phyloP scores from a whole-genome alignment of 768 basidiomycete species.

The Leccinellum luteum region DNA sequence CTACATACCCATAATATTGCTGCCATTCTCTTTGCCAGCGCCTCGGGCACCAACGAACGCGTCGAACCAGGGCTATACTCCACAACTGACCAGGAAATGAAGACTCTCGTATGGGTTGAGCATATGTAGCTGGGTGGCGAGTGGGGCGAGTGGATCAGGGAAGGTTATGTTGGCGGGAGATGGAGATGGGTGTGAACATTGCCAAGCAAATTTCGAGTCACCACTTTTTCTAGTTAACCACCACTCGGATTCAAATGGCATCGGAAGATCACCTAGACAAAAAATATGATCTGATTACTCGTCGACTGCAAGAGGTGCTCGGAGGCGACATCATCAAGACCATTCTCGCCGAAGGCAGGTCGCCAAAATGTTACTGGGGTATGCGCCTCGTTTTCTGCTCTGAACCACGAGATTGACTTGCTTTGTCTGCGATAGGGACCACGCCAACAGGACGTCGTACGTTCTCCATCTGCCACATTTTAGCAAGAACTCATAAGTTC shows the following conservation, averaged over 20 bases:
- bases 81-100: no score
- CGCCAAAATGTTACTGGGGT: conserved; percentile 93
- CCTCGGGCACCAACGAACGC: no score
- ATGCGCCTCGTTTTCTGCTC: conserved; percentile 18
- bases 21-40: no score
- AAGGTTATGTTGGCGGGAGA: no score
- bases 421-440: conserved; percentile 54
- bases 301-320: conserved; percentile 83
- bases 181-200: no score
- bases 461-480: conserved; percentile 29
- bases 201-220: no score
- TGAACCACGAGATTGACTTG: background rate
- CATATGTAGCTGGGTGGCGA: no score
- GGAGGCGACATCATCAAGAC: conserved; percentile 81
- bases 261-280: conserved; percentile 33
- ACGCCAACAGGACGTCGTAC: conserved; percentile 93
- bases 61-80: no score
- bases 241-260: conserved; percentile 30
- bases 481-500: background rate
- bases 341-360: conserved; percentile 71
- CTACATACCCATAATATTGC: no score
- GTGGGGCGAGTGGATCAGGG: no score
- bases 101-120: no score
- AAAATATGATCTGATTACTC: conserved; percentile 80
- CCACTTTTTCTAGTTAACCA: no score